Base-by-base conservation (phyloP, 2,329 filamentous ascomycete species). In the Beauveria australis region DNA sequence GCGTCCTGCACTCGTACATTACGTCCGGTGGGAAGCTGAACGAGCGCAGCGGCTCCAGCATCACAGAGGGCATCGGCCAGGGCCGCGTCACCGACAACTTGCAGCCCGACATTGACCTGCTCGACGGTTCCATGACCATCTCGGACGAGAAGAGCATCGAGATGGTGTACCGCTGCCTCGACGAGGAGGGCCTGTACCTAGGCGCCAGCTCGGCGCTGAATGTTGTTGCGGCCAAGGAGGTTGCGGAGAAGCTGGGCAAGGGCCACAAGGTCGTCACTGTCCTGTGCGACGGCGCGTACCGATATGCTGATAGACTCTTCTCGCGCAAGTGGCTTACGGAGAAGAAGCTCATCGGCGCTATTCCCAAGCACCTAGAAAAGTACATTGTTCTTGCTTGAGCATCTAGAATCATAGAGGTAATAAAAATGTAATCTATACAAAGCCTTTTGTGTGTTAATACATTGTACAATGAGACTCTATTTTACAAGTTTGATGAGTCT, bases 41-140 rank as follows among this genome's bases (percentile, higher is more conserved):
- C n/a, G 93, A 97, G 71, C 83, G 94, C 55, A 78, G 79, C 3
- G 94, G 94, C 10, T 87, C 89, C 59, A 94, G 89, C 70, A 97
- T 99, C 76, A 99, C 94, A 3, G 94, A 99, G 77, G 94, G 94
- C 26, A 99, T 99, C 69, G 94, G 94, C 22, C 94, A 97, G 78
- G 94, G 94, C 43, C 89, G 94, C 57, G 84, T 99, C 56, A 99
- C 94, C n/a, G 91, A 96, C 71, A 99, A 99, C 75, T 78, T 99
- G 65, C 80, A 85, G 74, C 89, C 89, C 4, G 94, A 99, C 69
- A 82, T 99, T 61, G 88, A 82, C 63, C 79, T 96, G 49, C 70
- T 97, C 18, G 94, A 97, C 75, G 92, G 88, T 62, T 91, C 91
- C 41, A 70, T 99, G 68, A 81, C 87, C 72, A 91, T 99, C 67